Conservation (phyloP, 2,329 filamentous ascomycete species). For the Ascochyta pisi region DNA sequence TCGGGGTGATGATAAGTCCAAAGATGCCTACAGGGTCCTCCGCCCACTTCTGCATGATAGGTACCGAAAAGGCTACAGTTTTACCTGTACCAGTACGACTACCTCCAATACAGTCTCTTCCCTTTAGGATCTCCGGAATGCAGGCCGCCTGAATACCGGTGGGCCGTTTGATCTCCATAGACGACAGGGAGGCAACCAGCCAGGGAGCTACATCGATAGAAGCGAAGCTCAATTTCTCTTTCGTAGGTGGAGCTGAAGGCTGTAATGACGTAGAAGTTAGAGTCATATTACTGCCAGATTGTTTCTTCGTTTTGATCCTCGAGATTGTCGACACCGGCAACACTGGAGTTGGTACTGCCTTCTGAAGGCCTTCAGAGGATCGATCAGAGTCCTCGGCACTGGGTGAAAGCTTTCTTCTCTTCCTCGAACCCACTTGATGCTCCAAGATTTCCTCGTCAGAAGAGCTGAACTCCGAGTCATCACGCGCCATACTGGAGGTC, state of each 20-base stretch:
- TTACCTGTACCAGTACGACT: slow-evolving; percentile 96
- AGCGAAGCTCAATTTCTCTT: slow-evolving; percentile 69
- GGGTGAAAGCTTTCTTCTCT: slow-evolving; percentile 46
- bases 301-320: slow-evolving; percentile 44
- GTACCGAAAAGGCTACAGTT: slow-evolving; percentile 93
- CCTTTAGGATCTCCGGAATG: slow-evolving; percentile 90
- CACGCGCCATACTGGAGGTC: slow-evolving; percentile 17
- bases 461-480: slow-evolving; percentile 27
- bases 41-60: slow-evolving; percentile 92
- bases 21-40: slow-evolving; percentile 92
- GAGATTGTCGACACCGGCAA: slow-evolving; percentile 38
- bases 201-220: slow-evolving; percentile 79
- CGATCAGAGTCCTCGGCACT: slow-evolving; percentile 25
- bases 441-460: slow-evolving; percentile 39
- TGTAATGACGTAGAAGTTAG: slow-evolving; percentile 8
- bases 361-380: slow-evolving; percentile 4
- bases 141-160: slow-evolving; percentile 92
- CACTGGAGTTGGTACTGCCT: not conserved
- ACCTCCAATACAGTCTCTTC: slow-evolving; percentile 89
- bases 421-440: slow-evolving; percentile 43
- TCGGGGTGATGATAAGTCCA: slow-evolving; percentile 77
- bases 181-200: slow-evolving; percentile 80
- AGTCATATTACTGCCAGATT: not conserved
- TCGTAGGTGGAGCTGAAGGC: slow-evolving; percentile 7
- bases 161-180: slow-evolving; percentile 83